Base-by-base conservation (phyloP, 192 early-diverging fungal species). In the Funneliformis geosporum region DNA sequence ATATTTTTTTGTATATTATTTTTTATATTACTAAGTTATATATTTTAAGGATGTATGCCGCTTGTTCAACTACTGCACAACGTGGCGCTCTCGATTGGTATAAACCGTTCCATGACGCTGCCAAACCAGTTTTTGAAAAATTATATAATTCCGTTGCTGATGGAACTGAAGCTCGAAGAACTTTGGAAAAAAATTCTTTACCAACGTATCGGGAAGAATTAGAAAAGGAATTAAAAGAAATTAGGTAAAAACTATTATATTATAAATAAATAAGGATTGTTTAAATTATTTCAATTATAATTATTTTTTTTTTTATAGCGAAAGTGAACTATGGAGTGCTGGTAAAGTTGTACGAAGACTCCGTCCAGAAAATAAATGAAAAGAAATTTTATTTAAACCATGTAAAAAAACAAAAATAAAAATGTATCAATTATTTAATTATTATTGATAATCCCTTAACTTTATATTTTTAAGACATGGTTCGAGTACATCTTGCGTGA, bases 21-120 rank as follows among this genome's bases (percentile, higher is more conserved):
- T 27, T 25, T 75, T 66, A 46, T 40, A 33, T n/a, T 55, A 71
- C 18, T 50, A 46, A 6, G 60, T 7, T 70, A 42, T n/a, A 33
- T 46, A 67, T 23, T 47, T 81, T 80, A 50, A 96, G 94, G 94
- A 99, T 99, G 96, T 99, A 96, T 86, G 93, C 94, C 86, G 95
- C 95, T 89, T 99, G 97, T 90, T 95, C 94, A 43, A 97, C 96
- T 65, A 99, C 96, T 46, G 97, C 97, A 60, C 93, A 95, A 83
- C 91, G 97, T 73, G 97, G 96, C 80, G 97, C 97, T 62, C 88
- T 99, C 59, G 97, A 99, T 92, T 99, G 97, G 97, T 94, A 92
- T 85, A 92, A 94, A 75, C 88, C 91, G 81, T 99, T 99, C 93
- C 91, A 96, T 85, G 88, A 93, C 79, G 94, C 93, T 75, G 92